These are phyloP conservation scores for Wickerhamia fluorescens DNA, from an alignment of 805 yeast species.

Conservation along the genomic window DNA sequence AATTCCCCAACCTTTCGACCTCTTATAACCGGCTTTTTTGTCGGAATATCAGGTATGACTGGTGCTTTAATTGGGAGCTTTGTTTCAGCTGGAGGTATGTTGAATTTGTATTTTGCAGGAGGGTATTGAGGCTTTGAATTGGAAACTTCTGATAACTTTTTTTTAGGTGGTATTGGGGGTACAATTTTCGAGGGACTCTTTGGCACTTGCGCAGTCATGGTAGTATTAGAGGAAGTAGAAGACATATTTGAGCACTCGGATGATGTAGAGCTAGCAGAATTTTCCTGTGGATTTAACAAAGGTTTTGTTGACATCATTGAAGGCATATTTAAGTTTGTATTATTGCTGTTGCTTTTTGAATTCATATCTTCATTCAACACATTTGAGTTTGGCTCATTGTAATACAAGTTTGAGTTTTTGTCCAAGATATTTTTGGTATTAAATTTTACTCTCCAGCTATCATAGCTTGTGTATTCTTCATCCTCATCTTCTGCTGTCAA, in stretches of 20 bases:
- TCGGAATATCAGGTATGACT: neutral
- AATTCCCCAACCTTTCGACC: conserved; percentile 56
- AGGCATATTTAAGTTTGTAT: neutral
- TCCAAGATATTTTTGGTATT: conserved; percentile 11
- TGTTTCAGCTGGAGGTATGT: conserved; percentile 1
- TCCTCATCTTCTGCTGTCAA: conserved; percentile 20
- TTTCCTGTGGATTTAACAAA: neutral
- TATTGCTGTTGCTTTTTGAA: conserved; percentile 1
- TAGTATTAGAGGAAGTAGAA: too few relatives aligned
- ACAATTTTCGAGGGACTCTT: too few relatives aligned
- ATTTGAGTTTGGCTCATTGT: neutral
- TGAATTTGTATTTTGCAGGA: conserved; percentile 31
- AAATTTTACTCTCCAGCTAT: conserved; percentile 8
- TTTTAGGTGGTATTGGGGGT: neutral
- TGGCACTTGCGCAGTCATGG: too few relatives aligned
- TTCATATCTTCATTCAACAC: too few relatives aligned
- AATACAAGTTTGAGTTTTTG: conserved; percentile 4
- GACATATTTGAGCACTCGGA: too few relatives aligned
- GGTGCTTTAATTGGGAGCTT: neutral
- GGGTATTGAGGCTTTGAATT: conserved; percentile 26
- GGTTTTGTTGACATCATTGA: too few relatives aligned
- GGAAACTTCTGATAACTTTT: conserved; percentile 14
- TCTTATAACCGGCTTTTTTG: conserved; percentile 37
- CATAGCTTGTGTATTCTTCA: conserved; percentile 7
- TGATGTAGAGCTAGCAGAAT: too few relatives aligned